Percentiles rank a stretch among this genome's conserved stretches.
Conservation (phyloP, 345 rosid species). For the Citrus sp. region DNA sequence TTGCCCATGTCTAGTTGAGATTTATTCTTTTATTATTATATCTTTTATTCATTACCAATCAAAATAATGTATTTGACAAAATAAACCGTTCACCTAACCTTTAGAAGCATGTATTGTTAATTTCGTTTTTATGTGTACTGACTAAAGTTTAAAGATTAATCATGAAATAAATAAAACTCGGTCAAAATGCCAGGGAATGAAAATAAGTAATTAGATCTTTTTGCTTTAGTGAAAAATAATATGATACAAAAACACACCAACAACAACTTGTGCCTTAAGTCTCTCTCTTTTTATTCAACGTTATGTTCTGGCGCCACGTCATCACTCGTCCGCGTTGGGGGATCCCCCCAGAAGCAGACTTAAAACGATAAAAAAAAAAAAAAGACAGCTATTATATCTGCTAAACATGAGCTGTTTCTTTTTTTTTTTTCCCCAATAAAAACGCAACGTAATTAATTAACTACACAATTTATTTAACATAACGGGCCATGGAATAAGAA, state of each 20-base stretch:
- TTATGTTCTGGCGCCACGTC: slow-evolving; percentile 46
- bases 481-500: neutral
- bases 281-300: neutral
- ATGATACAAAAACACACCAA: neutral
- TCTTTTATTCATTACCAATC: no score
- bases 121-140: neutral
- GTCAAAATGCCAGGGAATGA: neutral
- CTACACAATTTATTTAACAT: neutral
- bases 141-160: no score
- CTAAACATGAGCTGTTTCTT: slow-evolving; percentile 37
- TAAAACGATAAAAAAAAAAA: slow-evolving; percentile 25
- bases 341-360: slow-evolving; percentile 26
- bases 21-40: neutral
- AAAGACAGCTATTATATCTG: slow-evolving; percentile 37
- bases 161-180: neutral
- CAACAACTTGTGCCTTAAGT: neutral
- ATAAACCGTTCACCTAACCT: neutral
- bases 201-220: neutral
- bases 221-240: neutral
- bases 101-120: no score
- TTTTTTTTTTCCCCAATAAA: slow-evolving; percentile 16
- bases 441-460: slow-evolving; percentile 17
- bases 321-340: slow-evolving; percentile 20
- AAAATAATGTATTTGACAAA: neutral
- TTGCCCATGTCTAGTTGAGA: neutral